Evolutionary conservation across 306 rosid species (phyloP).

Genomic region (Adenanthera pavonina): DNA sequence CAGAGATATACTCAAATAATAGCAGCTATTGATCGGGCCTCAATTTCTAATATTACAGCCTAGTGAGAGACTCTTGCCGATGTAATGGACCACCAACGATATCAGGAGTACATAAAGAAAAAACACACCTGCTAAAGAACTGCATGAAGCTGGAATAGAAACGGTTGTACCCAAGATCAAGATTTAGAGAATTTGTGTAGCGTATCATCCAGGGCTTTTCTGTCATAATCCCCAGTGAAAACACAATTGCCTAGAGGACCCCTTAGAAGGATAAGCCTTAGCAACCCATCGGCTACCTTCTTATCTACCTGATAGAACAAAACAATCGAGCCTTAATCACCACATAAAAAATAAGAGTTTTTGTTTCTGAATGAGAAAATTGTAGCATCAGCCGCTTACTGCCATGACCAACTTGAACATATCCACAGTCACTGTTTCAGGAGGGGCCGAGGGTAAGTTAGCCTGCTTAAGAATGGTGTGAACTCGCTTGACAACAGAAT

Average conservation of each 20-base stretch:
- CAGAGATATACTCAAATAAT: neutral
- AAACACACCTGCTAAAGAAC: neutral
- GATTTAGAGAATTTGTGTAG: slow-evolving; percentile 75
- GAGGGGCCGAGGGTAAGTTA: slow-evolving; percentile 74
- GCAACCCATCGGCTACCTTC: slow-evolving; percentile 95
- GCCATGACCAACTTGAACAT: slow-evolving; percentile 94
- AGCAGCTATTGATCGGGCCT: neutral
- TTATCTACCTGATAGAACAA: slow-evolving; percentile 76
- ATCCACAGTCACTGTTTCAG: slow-evolving; percentile 77
- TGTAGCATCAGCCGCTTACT: slow-evolving; percentile 51
- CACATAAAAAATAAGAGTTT: neutral
- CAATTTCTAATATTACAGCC: neutral
- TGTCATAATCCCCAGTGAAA: slow-evolving; percentile 89
- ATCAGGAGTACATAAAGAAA: neutral
- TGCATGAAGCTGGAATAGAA: neutral
- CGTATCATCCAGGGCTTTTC: slow-evolving; percentile 83
- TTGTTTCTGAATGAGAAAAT: neutral
- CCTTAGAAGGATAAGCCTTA: slow-evolving; percentile 83
- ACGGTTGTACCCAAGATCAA: slow-evolving; percentile 39
- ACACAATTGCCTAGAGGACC: slow-evolving; percentile 93
- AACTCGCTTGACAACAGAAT: slow-evolving; percentile 80
- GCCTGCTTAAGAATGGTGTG: slow-evolving; percentile 66
- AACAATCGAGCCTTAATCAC: slow-evolving; percentile 26
- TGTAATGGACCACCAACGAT: neutral
- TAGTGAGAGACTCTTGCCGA: too few species aligned